Evolutionary conservation across 495 filamentous ascomycete genomes (phyloP), one percentile per base, ranked within the genome.

Genomic region (Alectoria sarmentosa): DNA sequence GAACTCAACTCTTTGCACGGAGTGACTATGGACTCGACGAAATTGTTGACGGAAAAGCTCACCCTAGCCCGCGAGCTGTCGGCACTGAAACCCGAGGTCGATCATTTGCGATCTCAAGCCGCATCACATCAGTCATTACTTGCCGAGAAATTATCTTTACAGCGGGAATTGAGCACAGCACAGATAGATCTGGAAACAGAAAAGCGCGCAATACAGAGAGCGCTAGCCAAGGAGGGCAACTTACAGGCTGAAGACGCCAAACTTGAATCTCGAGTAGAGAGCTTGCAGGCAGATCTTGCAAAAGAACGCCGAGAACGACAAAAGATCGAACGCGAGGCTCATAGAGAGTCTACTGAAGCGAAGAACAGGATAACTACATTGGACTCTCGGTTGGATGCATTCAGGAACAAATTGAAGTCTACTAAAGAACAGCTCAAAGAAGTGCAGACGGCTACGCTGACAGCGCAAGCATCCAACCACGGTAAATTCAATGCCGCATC

Each of bases 171-270:
- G 44, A 87, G 79, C 69, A 84, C 86, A 7, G 70, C 93, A 6
- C 88, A 96, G 70, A 83, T 90, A 49, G 88, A 94, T 70, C 79
- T 96, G 13, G 90, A 90, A 63, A 86, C 87, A 57, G 88, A 92
- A 71, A 92, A 86, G 71, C 82, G 86, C 34, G 80, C 87, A 3
- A 78, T 84, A 30, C 83, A 88, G 62, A 84, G 86, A 60, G 82
- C 78, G 0, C 74, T 81, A 14, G 78, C 80, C 13, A 86, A 83
- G 55, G 79, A 78, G 36, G 65, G 70, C 3, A 76, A 76, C 41
- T 72, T 73, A 52, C 61, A 58, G 26, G 68, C 75, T 70, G 71
- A 87, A 80, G 76, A 86, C 65, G 72, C 74, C 65, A 67, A 75
- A 11, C 72, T 84, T 17, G 66, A 70, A 42, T 64, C 73, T 52